Percentiles rank a stretch among this genome's conserved stretches.
Conservation (phyloP, 73 alveolate genomes). For the Paramecium caudatum region DNA sequence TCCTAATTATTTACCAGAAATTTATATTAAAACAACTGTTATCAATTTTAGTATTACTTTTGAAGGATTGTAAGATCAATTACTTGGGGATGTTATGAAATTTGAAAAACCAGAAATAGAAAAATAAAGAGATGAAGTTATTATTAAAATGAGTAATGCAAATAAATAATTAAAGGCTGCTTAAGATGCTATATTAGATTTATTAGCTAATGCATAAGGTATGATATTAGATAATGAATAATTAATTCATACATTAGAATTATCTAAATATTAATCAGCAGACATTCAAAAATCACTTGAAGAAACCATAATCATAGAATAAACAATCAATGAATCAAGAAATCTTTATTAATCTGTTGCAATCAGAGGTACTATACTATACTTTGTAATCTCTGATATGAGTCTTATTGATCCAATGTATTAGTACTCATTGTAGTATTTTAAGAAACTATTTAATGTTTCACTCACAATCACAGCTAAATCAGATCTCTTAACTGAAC, state of each 20-base stretch:
- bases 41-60: slow-evolving; percentile 96
- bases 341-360: slow-evolving; percentile 94
- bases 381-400: slow-evolving; percentile 96
- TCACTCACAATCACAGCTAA: slow-evolving; percentile 82
- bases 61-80: slow-evolving; percentile 95
- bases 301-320: slow-evolving; percentile 89
- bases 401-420: slow-evolving; percentile 97
- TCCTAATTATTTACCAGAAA: slow-evolving; percentile 98
- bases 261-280: slow-evolving; percentile 87
- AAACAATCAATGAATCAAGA: slow-evolving; percentile 93
- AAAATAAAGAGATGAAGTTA: slow-evolving; percentile 96
- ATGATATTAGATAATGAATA: slow-evolving; percentile 93
- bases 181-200: slow-evolving; percentile 91
- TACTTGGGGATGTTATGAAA: slow-evolving; percentile 95
- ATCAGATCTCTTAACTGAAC: slow-evolving; percentile 80
- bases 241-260: slow-evolving; percentile 92
- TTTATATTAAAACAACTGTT: slow-evolving; percentile 92
- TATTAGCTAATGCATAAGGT: slow-evolving; percentile 90
- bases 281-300: slow-evolving; percentile 89
- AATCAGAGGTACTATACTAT: slow-evolving; percentile 94
- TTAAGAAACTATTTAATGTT: slow-evolving; percentile 90
- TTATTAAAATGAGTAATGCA: slow-evolving; percentile 93
- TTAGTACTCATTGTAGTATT: slow-evolving; percentile 93
- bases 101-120: slow-evolving; percentile 97
- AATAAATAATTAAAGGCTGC: slow-evolving; percentile 87